These are phyloP conservation scores for Bifiguratus adelaidae DNA, from an alignment of 192 early-diverging fungal species.

Conservation along the genomic window DNA sequence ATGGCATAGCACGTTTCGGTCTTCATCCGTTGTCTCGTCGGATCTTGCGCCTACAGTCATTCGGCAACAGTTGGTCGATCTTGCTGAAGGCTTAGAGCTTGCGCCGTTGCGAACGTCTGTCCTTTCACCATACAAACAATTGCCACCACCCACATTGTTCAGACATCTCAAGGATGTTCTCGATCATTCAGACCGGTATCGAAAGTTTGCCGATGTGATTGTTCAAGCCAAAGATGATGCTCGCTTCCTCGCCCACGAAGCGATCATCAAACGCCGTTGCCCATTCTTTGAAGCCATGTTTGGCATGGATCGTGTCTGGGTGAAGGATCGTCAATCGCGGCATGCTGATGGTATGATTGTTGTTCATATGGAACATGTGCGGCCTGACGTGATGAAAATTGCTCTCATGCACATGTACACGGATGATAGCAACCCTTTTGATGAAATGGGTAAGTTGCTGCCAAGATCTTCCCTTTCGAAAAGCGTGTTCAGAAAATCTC, in stretches of 20 bases:
- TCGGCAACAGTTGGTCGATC: slow-evolving; percentile 21
- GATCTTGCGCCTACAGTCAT: slow-evolving; percentile 10
- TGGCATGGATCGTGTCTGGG: slow-evolving; percentile 34
- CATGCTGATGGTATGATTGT: slow-evolving; percentile 17
- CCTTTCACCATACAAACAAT: slow-evolving; percentile 21
- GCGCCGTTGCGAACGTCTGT: slow-evolving; percentile 25
- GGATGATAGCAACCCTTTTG: slow-evolving; percentile 29
- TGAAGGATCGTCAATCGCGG: slow-evolving; percentile 11
- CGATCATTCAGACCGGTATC: neutral
- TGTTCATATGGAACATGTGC: slow-evolving; percentile 38
- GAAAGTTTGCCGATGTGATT: slow-evolving; percentile 7
- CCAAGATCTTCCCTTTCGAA: no score
- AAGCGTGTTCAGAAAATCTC: no score
- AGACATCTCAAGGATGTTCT: slow-evolving; percentile 10
- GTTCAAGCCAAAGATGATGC: slow-evolving; percentile 24
- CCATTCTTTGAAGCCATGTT: slow-evolving; percentile 60
- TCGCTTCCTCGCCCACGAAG: slow-evolving; percentile 25
- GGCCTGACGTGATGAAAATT: slow-evolving; percentile 30
- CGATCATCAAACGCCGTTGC: slow-evolving; percentile 43
- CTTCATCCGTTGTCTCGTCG: no score
- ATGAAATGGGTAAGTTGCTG: slow-evolving; percentile 9
- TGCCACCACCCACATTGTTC: slow-evolving; percentile 14
- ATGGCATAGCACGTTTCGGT: no score
- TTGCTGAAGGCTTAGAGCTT: slow-evolving; percentile 18
- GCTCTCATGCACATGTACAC: slow-evolving; percentile 47